Evolutionary conservation across 352 stramenopile species (phyloP).

Genomic region (Albugo candida): DNA sequence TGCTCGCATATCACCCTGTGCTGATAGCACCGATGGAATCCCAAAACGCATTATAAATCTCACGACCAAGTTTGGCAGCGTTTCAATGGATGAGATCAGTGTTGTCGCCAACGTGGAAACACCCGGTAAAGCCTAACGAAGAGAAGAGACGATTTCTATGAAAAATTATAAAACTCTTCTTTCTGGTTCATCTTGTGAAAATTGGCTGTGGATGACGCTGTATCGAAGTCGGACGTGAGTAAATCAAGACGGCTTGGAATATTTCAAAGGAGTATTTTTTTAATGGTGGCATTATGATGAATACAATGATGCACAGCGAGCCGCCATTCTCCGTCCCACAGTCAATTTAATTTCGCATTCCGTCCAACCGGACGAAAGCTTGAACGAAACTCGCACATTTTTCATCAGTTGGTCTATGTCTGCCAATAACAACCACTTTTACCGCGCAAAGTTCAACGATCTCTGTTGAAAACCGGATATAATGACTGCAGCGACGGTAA

Average conservation of each 20-base stretch:
- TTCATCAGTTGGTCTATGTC: conserved; percentile 9
- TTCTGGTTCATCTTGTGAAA: conserved; percentile 7
- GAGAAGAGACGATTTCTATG: no score
- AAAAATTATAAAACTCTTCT: background rate
- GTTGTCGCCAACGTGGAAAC: no score
- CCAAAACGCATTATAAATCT: conserved; percentile 52
- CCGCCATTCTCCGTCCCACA: conserved; percentile 46
- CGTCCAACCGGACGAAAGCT: conserved; percentile 45
- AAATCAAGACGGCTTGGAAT: conserved; percentile 18
- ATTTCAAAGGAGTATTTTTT: conserved; percentile 43
- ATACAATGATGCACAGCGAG: conserved; percentile 76
- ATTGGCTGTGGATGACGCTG: conserved; percentile 60
- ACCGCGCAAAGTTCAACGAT: background rate
- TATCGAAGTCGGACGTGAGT: conserved; percentile 33
- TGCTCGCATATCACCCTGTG: conserved; percentile 49
- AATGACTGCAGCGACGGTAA: no score
- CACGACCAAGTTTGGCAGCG: conserved; percentile 37
- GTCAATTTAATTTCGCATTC: conserved; percentile 56
- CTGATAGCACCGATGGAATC: conserved; percentile 29
- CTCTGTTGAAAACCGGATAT: no score
- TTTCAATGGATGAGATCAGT: conserved; percentile 38
- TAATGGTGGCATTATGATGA: conserved; percentile 69
- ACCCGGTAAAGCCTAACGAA: no score
- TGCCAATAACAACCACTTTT: background rate
- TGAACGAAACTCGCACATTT: conserved; percentile 37